A percentile compares a stretch with the other conserved stretches of the same genome.
These are phyloP conservation scores for Neopestalotiopsis sp. DNA, from an alignment of 2,329 filamentous ascomycete genomes.

Conservation along the genomic window DNA sequence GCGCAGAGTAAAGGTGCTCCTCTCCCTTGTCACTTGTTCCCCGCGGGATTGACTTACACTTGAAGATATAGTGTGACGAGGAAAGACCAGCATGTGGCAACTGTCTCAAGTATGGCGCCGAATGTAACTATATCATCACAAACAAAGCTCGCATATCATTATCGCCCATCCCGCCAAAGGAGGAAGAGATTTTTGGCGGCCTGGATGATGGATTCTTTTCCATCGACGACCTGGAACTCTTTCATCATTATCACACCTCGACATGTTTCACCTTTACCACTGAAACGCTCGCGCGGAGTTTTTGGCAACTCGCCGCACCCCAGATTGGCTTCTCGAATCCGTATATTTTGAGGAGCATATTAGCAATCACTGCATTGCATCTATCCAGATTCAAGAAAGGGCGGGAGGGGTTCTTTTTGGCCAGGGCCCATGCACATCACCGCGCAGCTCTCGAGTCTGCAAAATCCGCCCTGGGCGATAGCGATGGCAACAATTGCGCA, in stretches of 20 bases:
- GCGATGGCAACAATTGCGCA: neutral
- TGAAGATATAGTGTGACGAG: neutral
- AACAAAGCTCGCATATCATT: neutral
- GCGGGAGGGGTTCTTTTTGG: neutral
- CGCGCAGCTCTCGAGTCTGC: neutral
- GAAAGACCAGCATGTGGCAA: neutral
- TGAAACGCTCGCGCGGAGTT: constrained; percentile 34
- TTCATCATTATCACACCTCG: constrained; percentile 44
- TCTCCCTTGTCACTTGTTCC: neutral
- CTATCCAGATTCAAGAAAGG: constrained; percentile 32
- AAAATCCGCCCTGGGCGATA: neutral
- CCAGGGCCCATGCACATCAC: neutral
- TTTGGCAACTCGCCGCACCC: constrained; percentile 42
- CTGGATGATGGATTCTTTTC: neutral
- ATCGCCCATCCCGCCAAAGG: neutral
- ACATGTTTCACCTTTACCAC: constrained; percentile 42
- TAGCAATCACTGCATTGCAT: constrained; percentile 44
- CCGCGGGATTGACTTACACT: too few relatives aligned
- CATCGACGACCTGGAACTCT: constrained; percentile 40
- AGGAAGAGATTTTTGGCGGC: neutral
- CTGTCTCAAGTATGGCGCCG: constrained; percentile 7
- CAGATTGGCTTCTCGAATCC: constrained; percentile 40
- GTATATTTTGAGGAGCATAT: constrained; percentile 41
- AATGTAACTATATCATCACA: neutral
- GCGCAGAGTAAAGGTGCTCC: neutral